phyloP scores from a whole-genome alignment of 768 basidiomycete species.

The Lenzites betulinus region DNA sequence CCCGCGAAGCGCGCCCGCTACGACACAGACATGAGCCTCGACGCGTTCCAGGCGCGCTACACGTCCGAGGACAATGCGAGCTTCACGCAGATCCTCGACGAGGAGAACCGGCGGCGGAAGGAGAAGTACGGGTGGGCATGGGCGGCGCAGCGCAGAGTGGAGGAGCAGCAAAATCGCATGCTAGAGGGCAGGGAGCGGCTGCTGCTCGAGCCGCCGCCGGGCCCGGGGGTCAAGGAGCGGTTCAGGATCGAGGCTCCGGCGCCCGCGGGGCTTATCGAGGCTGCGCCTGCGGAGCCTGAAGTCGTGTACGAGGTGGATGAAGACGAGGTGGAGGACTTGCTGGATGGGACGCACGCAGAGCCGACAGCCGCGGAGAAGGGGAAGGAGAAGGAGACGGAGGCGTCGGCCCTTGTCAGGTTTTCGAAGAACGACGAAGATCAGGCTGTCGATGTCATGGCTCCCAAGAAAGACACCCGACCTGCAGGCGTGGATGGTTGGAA shows the following conservation, averaged over 20 bases:
- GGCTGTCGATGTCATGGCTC: conserved; percentile 76
- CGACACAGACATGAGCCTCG: conserved; percentile 67
- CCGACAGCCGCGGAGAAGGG: conserved; percentile 6
- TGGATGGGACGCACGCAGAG: conserved; percentile 10
- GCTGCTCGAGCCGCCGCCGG: conserved; percentile 67
- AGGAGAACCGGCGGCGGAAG: conserved; percentile 81
- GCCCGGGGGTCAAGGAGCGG: conserved; percentile 66
- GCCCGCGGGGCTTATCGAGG: conserved; percentile 55
- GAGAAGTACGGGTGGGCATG: conserved; percentile 92
- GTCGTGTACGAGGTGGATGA: conserved; percentile 31
- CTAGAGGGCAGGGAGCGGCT: conserved; percentile 68
- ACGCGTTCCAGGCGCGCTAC: conserved; percentile 86
- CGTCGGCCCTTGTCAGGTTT: conserved; percentile 10
- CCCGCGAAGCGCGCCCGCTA: conserved; percentile 59
- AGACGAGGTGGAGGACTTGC: conserved; percentile 30
- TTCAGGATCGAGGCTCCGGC: conserved; percentile 63
- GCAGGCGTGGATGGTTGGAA: conserved; percentile 82
- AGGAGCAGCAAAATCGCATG: conserved; percentile 63
- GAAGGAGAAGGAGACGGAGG: conserved; percentile 27
- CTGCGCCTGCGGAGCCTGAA: conserved; percentile 34
- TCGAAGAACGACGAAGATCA: conserved; percentile 29
- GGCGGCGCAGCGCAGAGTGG: conserved; percentile 85
- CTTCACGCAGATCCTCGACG: conserved; percentile 88
- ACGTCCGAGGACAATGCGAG: conserved; percentile 98
- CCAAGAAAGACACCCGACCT: conserved; percentile 67